Percentiles rank a stretch among this genome's conserved stretches.
Conservation (phyloP, 345 rosid genomes). For the Cardiospermum halicacabum region DNA sequence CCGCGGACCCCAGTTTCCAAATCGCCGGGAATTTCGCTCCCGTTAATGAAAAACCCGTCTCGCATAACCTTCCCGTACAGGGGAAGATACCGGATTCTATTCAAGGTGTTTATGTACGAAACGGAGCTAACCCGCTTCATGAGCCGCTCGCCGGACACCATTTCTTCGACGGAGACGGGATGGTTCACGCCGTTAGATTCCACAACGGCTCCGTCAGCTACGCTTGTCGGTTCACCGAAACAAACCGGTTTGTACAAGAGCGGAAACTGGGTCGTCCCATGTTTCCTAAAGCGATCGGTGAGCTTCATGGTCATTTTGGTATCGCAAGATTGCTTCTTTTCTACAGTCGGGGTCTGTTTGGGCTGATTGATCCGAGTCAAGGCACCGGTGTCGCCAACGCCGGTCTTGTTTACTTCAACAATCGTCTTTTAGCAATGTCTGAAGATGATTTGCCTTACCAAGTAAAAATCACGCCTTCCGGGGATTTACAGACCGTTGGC, state of each 20-base stretch:
- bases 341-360: slow-evolving; percentile 59
- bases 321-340: slow-evolving; percentile 72
- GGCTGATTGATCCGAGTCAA: slow-evolving; percentile 54
- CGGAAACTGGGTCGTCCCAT: slow-evolving; percentile 58
- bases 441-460: slow-evolving; percentile 89
- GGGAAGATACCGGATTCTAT: slow-evolving; percentile 64
- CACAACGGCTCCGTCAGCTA: slow-evolving; percentile 58
- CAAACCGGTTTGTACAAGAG: slow-evolving; percentile 69
- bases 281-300: slow-evolving; percentile 87
- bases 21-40: slow-evolving; percentile 84
- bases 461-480: slow-evolving; percentile 46
- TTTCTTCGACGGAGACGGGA: slow-evolving; percentile 87
- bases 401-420: slow-evolving; percentile 70
- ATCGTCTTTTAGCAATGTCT: slow-evolving; percentile 75
- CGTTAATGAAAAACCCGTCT: slow-evolving; percentile 60
- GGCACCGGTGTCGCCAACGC: slow-evolving; percentile 92
- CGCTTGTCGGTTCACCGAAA: slow-evolving; percentile 76
- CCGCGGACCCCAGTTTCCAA: slow-evolving; percentile 65
- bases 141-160: slow-evolving; percentile 87
- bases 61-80: slow-evolving; percentile 43
- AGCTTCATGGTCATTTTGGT: slow-evolving; percentile 89
- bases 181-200: slow-evolving; percentile 77
- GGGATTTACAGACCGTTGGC: slow-evolving; percentile 64
- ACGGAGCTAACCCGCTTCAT: slow-evolving; percentile 88
- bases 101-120: slow-evolving; percentile 65